These are phyloP conservation scores for Leccinum arenicola DNA, from an alignment of 768 basidiomycete species.

Conservation along the genomic window DNA sequence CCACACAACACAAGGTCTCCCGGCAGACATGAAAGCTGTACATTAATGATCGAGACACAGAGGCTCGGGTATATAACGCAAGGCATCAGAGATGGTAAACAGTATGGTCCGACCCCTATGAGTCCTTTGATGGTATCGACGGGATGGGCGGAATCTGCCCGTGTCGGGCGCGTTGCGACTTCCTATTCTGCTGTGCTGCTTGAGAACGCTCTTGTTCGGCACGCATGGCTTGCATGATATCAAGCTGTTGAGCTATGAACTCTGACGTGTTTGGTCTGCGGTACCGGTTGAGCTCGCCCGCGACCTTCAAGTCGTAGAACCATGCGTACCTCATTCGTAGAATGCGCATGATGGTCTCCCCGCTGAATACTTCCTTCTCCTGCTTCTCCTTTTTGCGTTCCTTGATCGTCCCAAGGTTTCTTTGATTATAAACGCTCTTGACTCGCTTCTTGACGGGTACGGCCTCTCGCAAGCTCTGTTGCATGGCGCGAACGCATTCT, in stretches of 20 bases:
- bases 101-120: slow-evolving; percentile 5
- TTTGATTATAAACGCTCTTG: slow-evolving; percentile 89
- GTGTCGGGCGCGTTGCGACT: slow-evolving; percentile 51
- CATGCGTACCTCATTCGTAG: slow-evolving; percentile 85
- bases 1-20: slow-evolving; percentile 8
- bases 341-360: slow-evolving; percentile 92
- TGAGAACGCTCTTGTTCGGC: slow-evolving; percentile 77
- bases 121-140: slow-evolving; percentile 25
- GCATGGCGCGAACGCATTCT: slow-evolving; percentile 95
- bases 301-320: neutral
- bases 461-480: slow-evolving; percentile 72
- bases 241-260: slow-evolving; percentile 84
- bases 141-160: slow-evolving; percentile 28
- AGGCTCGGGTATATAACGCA: slow-evolving; percentile 25
- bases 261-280: slow-evolving; percentile 74
- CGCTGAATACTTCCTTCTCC: slow-evolving; percentile 69
- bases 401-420: slow-evolving; percentile 95
- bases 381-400: slow-evolving; percentile 88
- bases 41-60: slow-evolving; percentile 1
- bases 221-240: slow-evolving; percentile 79
- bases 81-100: slow-evolving; percentile 20
- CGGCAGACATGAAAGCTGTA: slow-evolving; percentile 1
- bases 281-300: slow-evolving; percentile 2
- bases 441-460: slow-evolving; percentile 82
- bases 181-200: slow-evolving; percentile 56